These are phyloP conservation scores for Rutstroemia sp. DNA, from an alignment of 2,329 filamentous ascomycete genomes.

Conservation along the genomic window DNA sequence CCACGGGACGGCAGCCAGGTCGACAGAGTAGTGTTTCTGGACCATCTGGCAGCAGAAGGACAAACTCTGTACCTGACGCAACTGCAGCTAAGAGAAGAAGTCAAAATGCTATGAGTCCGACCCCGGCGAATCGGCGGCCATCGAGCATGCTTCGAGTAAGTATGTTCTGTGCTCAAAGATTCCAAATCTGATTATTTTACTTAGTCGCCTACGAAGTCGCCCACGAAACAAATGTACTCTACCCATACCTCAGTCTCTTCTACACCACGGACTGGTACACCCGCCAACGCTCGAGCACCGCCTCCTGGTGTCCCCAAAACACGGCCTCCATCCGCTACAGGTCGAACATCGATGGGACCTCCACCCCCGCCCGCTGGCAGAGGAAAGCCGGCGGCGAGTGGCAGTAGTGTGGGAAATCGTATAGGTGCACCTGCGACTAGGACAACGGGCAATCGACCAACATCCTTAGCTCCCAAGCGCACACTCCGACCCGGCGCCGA, in stretches of 20 bases:
- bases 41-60: conserved; percentile 30
- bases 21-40: conserved; percentile 40
- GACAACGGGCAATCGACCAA: conserved; percentile 13
- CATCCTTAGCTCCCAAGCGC: conserved; percentile 24
- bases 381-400: conserved; percentile 32
- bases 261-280: conserved; percentile 57
- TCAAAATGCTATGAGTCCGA: conserved; percentile 65
- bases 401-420: conserved; percentile 28
- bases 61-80: conserved; percentile 43
- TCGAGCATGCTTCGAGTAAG: conserved; percentile 51
- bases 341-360: conserved; percentile 61
- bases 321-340: conserved; percentile 46
- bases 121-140: conserved; percentile 55
- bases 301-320: conserved; percentile 37
- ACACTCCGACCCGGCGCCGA: conserved; percentile 25
- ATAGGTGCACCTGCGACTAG: conserved; percentile 15
- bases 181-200: conserved; percentile 19
- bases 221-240: conserved; percentile 60
- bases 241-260: conserved; percentile 47
- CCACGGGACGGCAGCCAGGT: conserved; percentile 26
- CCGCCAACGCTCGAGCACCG: conserved; percentile 44
- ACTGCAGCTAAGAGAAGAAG: conserved; percentile 56
- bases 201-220: conserved; percentile 72
- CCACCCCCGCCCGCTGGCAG: conserved; percentile 35
- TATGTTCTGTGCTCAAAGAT: neutral